phyloP scores from a whole-genome alignment of 2,329 filamentous ascomycete species.

The Malbranchea zuffiana region DNA sequence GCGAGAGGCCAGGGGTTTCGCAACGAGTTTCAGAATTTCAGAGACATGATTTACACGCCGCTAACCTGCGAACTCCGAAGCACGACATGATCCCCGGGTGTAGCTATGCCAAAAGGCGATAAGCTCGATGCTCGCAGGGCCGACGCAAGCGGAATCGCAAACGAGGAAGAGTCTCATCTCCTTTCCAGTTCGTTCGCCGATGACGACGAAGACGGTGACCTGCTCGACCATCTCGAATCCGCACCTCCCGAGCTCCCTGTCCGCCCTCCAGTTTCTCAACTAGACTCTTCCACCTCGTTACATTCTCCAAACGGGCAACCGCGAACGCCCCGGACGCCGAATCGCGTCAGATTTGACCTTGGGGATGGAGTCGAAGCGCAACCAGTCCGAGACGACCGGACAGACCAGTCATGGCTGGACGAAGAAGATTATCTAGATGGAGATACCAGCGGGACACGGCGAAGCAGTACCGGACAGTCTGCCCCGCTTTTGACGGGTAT shows the following conservation, averaged over 20 bases:
- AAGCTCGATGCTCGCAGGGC: slow-evolving; percentile 24
- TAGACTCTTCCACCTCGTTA: slow-evolving; percentile 34
- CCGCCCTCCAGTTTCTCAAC: slow-evolving; percentile 18
- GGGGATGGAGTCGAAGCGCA: slow-evolving; percentile 23
- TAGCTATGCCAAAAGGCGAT: slow-evolving; percentile 35
- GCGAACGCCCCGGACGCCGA: slow-evolving; percentile 55
- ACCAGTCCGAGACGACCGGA: slow-evolving; percentile 17
- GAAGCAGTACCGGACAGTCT: slow-evolving; percentile 39
- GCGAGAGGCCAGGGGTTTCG: too few species aligned
- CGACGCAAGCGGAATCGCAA: slow-evolving; percentile 22
- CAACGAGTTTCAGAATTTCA: too few species aligned
- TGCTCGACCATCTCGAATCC: slow-evolving; percentile 19
- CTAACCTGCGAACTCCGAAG: slow-evolving; percentile 7
- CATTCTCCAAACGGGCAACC: slow-evolving; percentile 35
- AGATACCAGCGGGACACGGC: slow-evolving; percentile 27
- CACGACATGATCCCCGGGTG: slow-evolving; percentile 20
- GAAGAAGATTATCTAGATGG: slow-evolving; percentile 51
- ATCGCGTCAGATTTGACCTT: slow-evolving; percentile 66
- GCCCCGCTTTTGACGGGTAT: slow-evolving; percentile 69
- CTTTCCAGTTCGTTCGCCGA: slow-evolving; percentile 21
- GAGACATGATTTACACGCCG: slow-evolving; percentile 1
- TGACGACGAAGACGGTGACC: slow-evolving; percentile 22
- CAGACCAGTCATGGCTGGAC: slow-evolving; percentile 38
- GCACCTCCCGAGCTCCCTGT: slow-evolving; percentile 12
- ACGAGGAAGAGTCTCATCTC: slow-evolving; percentile 26